Evolutionary conservation across 1,284 basidiomycete genomes (phyloP), one percentile per base, ranked within the genome.

Genomic region (Rhodotorula sp.): DNA sequence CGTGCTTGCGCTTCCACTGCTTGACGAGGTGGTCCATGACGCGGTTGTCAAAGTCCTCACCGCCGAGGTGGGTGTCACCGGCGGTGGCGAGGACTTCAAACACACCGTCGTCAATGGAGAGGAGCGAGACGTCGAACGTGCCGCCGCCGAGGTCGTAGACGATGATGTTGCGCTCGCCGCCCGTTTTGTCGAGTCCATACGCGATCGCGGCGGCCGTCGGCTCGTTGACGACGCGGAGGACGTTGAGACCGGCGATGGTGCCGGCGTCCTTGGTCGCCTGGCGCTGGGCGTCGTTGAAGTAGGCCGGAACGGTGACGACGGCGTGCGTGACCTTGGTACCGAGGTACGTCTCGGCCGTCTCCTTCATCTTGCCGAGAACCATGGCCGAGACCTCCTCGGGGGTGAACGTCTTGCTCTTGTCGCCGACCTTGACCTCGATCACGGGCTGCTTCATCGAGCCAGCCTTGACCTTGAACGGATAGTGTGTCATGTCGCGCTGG

Each of bases 241-340:
- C 92, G 75, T 90, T 88, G 64, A 99, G 90, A 82, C 95, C 94
- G 62, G 95, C 93, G 78, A 98, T 98, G 51, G 90, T 91, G 78
- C 95, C 95, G 74, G 95, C 94, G 79, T 99, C 95, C 85, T 97
- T 98, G 82, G 95, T 99, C 19, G 94, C 95, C 81, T 95, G 93
- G 82, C 94, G 93, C 83, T 99, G 95, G 80, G 94, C 92, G 84
- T 99, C 94, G 83, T 98, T 98, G 88, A 96, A 95, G 69, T 84
- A 98, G 64, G 95, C 95, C 67, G 95, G 95, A 78, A 98, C 94
- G 53, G 95, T 98, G 80, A 99, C 92, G 69, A 98, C 94, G 71
- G 95, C 93, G 83, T 99, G 92, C 64, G 92, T 94, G 81, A 99
- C 95, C 82, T 93, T 91, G 81, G 94, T 86, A 76, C 94, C 94